These are phyloP conservation scores for Solanum appendiculatum DNA, from an alignment of 257 asterid genomes.

Conservation along the genomic window DNA sequence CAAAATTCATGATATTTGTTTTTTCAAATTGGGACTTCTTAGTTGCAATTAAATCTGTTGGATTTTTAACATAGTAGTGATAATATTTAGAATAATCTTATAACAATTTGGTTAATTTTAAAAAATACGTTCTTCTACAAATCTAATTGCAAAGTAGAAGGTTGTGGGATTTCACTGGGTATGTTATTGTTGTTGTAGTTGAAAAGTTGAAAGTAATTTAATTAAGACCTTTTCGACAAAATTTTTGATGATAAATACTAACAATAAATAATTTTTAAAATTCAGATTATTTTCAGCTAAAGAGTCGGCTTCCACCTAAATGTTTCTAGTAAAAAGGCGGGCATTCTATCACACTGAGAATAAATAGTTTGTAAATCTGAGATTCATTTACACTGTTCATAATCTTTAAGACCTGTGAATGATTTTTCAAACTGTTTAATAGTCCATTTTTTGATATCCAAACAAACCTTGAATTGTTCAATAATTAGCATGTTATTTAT, in stretches of 20 bases:
- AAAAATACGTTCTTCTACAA: neutral
- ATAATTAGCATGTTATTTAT: neutral
- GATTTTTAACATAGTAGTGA: neutral
- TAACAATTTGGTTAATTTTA: neutral
- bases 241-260: neutral
- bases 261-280: too few relatives aligned
- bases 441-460: neutral
- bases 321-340: too few relatives aligned
- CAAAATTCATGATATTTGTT: neutral
- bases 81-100: neutral
- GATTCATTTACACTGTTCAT: neutral
- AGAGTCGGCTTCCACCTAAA: neutral
- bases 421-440: neutral
- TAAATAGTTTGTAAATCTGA: neutral
- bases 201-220: neutral
- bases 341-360: too few relatives aligned
- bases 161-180: neutral
- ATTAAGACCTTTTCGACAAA: neutral
- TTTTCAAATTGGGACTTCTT: neutral
- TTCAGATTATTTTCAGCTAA: too few relatives aligned
- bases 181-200: neutral
- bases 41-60: neutral
- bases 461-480: neutral
- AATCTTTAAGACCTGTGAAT: neutral
- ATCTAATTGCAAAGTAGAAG: neutral